These are phyloP conservation scores for Erysiphe pulchra DNA, from an alignment of 2,329 filamentous ascomycete species.

Conservation along the genomic window DNA sequence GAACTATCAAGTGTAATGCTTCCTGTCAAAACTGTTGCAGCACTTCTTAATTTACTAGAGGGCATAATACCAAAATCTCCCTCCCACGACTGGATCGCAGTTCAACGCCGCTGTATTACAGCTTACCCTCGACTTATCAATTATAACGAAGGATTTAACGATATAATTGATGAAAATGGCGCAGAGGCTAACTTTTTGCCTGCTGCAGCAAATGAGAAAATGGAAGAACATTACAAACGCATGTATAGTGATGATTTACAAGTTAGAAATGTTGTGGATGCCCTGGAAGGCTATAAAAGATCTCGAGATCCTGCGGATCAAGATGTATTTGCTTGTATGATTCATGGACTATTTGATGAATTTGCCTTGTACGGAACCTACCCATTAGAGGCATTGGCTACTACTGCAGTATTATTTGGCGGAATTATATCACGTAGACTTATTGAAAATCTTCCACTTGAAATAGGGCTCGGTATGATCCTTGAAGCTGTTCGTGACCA, in stretches of 20 bases:
- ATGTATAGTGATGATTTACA: conserved; percentile 90
- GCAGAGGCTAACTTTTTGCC: conserved; percentile 60
- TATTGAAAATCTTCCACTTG: conserved; percentile 68
- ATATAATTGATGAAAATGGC: conserved; percentile 70
- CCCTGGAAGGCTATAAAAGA: conserved; percentile 66
- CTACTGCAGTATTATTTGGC: conserved; percentile 86
- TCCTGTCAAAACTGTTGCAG: conserved; percentile 62
- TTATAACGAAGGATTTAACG: conserved; percentile 77
- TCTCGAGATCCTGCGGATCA: conserved; percentile 68
- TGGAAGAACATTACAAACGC: conserved; percentile 94
- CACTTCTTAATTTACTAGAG: conserved; percentile 54
- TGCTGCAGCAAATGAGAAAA: conserved; percentile 55
- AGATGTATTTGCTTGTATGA: conserved; percentile 95
- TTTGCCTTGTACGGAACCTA: conserved; percentile 91
- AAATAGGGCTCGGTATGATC: conserved; percentile 92
- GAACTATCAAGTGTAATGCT: conserved; percentile 46
- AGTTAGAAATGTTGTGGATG: conserved; percentile 61
- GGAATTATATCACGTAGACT: conserved; percentile 88
- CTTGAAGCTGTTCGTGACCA: conserved; percentile 85
- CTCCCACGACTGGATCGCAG: conserved; percentile 43
- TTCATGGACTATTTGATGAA: conserved; percentile 90
- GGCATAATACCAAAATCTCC: conserved; percentile 35
- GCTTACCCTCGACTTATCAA: conserved; percentile 89
- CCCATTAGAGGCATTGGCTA: conserved; percentile 82
- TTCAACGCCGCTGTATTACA: conserved; percentile 74